Evolutionary conservation across 495 filamentous ascomycete genomes (phyloP), one percentile per base, ranked within the genome.

Genomic region (Wilcoxina mikolae): DNA sequence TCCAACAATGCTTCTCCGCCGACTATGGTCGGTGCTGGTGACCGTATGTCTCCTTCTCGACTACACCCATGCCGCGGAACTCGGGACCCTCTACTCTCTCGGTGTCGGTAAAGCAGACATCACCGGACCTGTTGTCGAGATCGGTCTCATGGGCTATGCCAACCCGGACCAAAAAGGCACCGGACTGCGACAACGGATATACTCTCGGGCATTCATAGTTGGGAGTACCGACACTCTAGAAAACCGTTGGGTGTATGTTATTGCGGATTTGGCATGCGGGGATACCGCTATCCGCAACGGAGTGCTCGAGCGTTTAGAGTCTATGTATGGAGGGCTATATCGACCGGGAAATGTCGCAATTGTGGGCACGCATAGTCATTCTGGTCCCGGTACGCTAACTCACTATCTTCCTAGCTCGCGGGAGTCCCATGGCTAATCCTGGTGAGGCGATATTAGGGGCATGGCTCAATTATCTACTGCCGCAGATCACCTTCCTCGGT

Each of bases 91-190:
- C 46, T 94, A 94, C 58, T 68, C 93, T 4, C 65, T 98, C n/a
- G 91, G 91, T 1, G 85, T 88, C 1, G 91, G 91, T 15, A 95
- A 94, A 66, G 87, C 82, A 18, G 91, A 98, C 71, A 87, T 98
- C 60, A 98, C 91, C 25, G 91, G 90, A 71, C 88, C 79, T 7
- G 74, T 74, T 24, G 70, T 75, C 18, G 69, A 53, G 43, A 54
- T 58, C 3, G 55, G 54, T 28, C 51, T 54, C 61, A 93, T 91
- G 78, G 91, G 91, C 50, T 98, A 95, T 72, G 91, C 91, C 11
- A 80, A 87, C 62, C 69, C 82, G n/a, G 78, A 80, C 24, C 91
- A 98, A 64, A 68, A 91, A 33, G 90, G 91, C 38, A 80, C 83
- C 18, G 91, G 91, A 24, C 73, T 98, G 18, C 83, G 88, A 41